Evolutionary conservation across 129 eudicot genomes (phyloP).

Genomic region (Calendula officinalis): DNA sequence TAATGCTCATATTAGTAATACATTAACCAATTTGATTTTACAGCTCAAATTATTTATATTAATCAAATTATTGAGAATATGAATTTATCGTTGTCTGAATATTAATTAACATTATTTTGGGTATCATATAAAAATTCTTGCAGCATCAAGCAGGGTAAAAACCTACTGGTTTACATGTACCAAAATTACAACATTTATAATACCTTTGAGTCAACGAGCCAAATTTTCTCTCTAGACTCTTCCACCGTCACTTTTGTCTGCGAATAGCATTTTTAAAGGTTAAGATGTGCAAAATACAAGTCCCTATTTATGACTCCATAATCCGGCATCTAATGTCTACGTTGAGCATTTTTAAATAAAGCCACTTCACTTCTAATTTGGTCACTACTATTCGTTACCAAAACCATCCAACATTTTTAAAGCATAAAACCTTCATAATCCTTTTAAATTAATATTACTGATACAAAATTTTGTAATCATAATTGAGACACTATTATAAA

Average conservation of each 20-base stretch:
- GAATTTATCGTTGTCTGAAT: too few relatives aligned
- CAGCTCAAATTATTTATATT: too few relatives aligned
- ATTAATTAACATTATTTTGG: too few relatives aligned
- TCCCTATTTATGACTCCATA: background rate
- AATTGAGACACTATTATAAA: too few relatives aligned
- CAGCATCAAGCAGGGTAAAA: too few relatives aligned
- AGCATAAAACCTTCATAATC: constrained; percentile 1
- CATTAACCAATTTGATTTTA: too few relatives aligned
- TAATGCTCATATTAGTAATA: too few relatives aligned
- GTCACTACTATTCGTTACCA: constrained; percentile 4
- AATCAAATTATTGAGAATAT: too few relatives aligned
- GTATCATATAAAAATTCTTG: too few relatives aligned
- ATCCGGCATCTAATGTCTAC: background rate
- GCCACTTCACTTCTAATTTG: background rate
- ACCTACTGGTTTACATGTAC: too few relatives aligned
- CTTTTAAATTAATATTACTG: too few relatives aligned
- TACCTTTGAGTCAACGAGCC: constrained; percentile 99
- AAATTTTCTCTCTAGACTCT: constrained; percentile 78
- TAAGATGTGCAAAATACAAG: constrained; percentile 2
- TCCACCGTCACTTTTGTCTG: constrained; percentile 68
- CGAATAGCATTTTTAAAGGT: constrained; percentile 7
- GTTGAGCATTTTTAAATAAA: background rate
- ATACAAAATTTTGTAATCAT: too few relatives aligned
- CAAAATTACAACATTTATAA: background rate
- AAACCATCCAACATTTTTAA: background rate